Evolutionary conservation across 345 rosid genomes (phyloP).

Genomic region (Dimocarpus longan): DNA sequence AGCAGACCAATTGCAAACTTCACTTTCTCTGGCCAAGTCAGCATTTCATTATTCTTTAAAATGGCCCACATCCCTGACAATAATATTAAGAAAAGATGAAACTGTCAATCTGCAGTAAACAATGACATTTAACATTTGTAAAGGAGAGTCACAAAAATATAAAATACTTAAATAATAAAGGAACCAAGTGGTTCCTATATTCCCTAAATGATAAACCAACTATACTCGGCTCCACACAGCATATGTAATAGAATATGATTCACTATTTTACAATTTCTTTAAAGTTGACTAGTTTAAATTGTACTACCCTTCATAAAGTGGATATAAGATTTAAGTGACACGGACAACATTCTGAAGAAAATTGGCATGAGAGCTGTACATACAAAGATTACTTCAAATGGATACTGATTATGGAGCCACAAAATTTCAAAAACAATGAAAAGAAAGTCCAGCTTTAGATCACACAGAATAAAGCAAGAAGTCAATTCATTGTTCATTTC

Average conservation of each 20-base stretch:
- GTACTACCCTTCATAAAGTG: background rate
- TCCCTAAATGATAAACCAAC: background rate
- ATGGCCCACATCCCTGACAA: constrained; percentile 86
- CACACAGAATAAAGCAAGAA: background rate
- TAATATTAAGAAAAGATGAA: constrained; percentile 13
- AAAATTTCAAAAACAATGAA: background rate
- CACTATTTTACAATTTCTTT: background rate
- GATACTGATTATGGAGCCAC: background rate
- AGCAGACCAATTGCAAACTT: constrained; percentile 96
- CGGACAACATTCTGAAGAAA: background rate
- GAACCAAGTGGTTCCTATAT: background rate
- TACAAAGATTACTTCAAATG: background rate
- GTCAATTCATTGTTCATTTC: background rate
- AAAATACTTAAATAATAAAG: background rate
- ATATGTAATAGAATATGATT: constrained; percentile 5
- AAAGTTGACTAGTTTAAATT: background rate
- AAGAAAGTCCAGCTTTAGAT: background rate
- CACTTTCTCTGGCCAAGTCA: constrained; percentile 95
- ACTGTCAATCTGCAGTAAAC: background rate
- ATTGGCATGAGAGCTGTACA: background rate
- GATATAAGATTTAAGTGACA: background rate
- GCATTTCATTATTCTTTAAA: constrained; percentile 86
- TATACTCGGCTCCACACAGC: background rate
- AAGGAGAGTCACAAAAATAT: constrained; percentile 1
- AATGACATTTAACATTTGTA: background rate